Percentiles rank a stretch among this genome's conserved stretches.
phyloP scores from a whole-genome alignment of 352 stramenopile species.

The Pythium dissotocum region DNA sequence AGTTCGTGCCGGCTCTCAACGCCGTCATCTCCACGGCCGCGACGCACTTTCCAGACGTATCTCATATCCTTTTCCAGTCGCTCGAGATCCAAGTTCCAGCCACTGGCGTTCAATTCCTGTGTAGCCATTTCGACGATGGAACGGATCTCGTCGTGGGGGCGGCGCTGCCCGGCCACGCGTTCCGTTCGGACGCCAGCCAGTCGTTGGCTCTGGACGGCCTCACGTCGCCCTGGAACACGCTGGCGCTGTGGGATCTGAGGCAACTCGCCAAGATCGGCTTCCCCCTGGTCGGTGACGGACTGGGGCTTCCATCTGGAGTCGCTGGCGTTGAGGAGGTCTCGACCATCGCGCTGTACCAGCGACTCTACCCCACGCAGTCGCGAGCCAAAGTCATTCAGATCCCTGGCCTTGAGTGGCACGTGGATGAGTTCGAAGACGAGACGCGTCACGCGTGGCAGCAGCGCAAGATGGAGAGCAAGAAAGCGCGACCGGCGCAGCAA shows the following conservation, averaged over 20 bases:
- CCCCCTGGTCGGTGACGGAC: slow-evolving; percentile 84
- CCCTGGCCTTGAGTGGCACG: slow-evolving; percentile 79
- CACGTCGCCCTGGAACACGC: slow-evolving; percentile 96
- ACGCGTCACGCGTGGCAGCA: slow-evolving; percentile 91
- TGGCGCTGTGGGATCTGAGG: slow-evolving; percentile 92
- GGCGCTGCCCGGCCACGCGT: slow-evolving; percentile 80
- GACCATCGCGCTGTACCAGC: slow-evolving; percentile 91
- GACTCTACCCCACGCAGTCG: slow-evolving; percentile 60
- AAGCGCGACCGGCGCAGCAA: slow-evolving; percentile 79
- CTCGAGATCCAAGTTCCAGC: slow-evolving; percentile 85
- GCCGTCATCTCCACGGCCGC: slow-evolving; percentile 82
- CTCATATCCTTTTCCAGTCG: slow-evolving; percentile 88
- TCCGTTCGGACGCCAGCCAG: slow-evolving; percentile 40
- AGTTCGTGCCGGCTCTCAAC: slow-evolving; percentile 96
- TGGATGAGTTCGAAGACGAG: slow-evolving; percentile 58
- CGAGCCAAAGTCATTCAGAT: slow-evolving; percentile 87
- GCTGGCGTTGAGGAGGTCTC: slow-evolving; percentile 94
- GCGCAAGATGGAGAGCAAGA: slow-evolving; percentile 95
- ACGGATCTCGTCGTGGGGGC: slow-evolving; percentile 90
- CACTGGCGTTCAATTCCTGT: slow-evolving; percentile 56
- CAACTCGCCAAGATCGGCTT: slow-evolving; percentile 92
- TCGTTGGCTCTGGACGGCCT: slow-evolving; percentile 75
- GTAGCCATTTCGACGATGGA: slow-evolving; percentile 62
- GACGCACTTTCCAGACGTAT: slow-evolving; percentile 47
- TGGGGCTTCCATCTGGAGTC: slow-evolving; percentile 48